Evolutionary conservation across 75 land plant species (phyloP).

Genomic region (Azolla pinnata): DNA sequence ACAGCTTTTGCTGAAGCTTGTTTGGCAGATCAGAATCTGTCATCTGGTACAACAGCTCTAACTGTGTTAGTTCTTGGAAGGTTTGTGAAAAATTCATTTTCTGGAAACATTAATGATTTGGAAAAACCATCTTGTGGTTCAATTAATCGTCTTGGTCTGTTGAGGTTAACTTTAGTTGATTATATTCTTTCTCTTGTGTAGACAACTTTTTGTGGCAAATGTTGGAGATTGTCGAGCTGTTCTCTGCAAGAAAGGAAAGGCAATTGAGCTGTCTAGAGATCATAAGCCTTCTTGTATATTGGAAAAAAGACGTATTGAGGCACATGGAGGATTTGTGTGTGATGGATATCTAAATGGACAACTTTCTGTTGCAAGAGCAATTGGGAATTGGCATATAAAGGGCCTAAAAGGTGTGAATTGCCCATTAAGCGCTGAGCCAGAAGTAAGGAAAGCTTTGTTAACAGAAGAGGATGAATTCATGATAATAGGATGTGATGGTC

Average conservation of each 20-base stretch:
- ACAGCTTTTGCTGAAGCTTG: conserved; percentile 60
- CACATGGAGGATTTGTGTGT: conserved; percentile 49
- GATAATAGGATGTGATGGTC: conserved; percentile 86
- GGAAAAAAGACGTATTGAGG: conserved; percentile 56
- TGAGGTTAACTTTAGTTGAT: conserved; percentile 1
- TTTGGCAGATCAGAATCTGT: conserved; percentile 26
- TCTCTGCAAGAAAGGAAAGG: conserved; percentile 38
- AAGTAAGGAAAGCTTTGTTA: conserved; percentile 32
- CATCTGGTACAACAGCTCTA: conserved; percentile 73
- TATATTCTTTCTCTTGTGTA: conserved; percentile 10
- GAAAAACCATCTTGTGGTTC: neutral
- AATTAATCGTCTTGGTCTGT: neutral
- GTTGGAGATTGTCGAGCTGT: conserved; percentile 61
- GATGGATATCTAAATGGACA: conserved; percentile 77
- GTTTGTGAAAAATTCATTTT: conserved; percentile 14
- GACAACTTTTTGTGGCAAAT: conserved; percentile 52
- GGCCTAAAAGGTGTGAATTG: conserved; percentile 35
- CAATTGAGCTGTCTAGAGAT: conserved; percentile 53
- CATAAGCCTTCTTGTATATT: conserved; percentile 26
- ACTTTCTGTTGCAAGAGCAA: conserved; percentile 68
- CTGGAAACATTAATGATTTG: neutral
- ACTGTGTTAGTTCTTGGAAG: conserved; percentile 54
- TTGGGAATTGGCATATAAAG: conserved; percentile 81
- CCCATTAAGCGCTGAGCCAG: conserved; percentile 44
- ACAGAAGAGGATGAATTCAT: conserved; percentile 91